Base-by-base conservation (phyloP, 73 alveolate species). In the Tetrahymena borealis region DNA sequence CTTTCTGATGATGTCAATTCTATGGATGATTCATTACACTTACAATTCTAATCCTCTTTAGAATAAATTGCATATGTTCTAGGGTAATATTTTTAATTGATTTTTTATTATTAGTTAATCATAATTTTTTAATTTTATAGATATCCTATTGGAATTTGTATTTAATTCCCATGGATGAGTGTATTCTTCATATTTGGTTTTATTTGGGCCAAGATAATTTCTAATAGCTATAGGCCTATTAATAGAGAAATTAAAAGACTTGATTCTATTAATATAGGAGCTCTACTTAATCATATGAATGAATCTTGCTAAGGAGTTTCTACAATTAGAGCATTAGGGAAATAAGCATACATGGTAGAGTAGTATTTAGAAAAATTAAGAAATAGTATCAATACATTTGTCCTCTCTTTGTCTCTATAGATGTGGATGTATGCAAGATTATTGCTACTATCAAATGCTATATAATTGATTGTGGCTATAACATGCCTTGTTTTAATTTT, bases 241-340 rank as follows among this genome's bases (percentile, higher is more conserved):
- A 93, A 90, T 90, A 20, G 95, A 93, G 95, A 93, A 38, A 41
- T 93, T 15, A 93, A 79, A 15, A 93, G 95, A 79, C 35, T 93
- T 6, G 24, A 93, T 79, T 78, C 95, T 18, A 93, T 92, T 33
- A 93, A 93, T 90, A 78, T 79, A 79, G 95, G 93, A 1, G 78
- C 37, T 32, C 39, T 93, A 4, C 90, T 93, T 13, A 35, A 90
- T 11, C 95, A 93, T 85, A 43, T 93, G 20, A 93, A 91, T 90
- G 93, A 93, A 93, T 78, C 95, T 3, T 79, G 91, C 32, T 41
- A 37, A 32, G 95, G 95, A 13, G 78, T 93, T 79, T 40, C 93
- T 79, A 39, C 85, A 1, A 33, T 93, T 7, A 93, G 95, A 90
- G 93, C 95, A 8, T 93, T 93, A 28, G 79, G 33, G 18, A 93